Percentiles rank a stretch among this genome's conserved stretches.
phyloP scores from a whole-genome alignment of 768 basidiomycete genomes.

The Amanita molliuscula region DNA sequence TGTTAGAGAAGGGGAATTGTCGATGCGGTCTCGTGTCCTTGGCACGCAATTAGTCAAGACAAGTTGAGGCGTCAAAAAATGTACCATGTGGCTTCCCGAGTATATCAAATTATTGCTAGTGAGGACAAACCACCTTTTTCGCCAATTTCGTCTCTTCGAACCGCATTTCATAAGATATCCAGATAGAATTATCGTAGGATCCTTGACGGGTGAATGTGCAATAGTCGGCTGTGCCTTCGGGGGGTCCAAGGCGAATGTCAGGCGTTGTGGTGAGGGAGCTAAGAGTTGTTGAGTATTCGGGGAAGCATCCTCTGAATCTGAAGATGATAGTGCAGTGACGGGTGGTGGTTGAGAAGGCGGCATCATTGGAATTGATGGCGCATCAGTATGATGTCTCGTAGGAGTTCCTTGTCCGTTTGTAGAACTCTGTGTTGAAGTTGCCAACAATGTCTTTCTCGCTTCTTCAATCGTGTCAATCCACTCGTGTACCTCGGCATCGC shows the following conservation, averaged over 20 bases:
- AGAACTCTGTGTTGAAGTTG: constrained; percentile 51
- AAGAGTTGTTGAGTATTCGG: constrained; percentile 19
- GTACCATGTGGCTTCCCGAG: constrained; percentile 90
- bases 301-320: constrained; percentile 69
- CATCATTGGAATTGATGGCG: constrained; percentile 29
- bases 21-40: constrained; percentile 89
- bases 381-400: constrained; percentile 8
- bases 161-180: constrained; percentile 98
- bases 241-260: constrained; percentile 32
- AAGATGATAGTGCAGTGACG: constrained; percentile 51
- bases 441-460: constrained; percentile 53
- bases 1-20: constrained; percentile 72
- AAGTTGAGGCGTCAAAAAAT: constrained; percentile 15
- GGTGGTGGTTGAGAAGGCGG: constrained; percentile 35
- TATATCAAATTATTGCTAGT: constrained; percentile 83
- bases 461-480: constrained; percentile 84
- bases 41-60: background rate
- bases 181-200: constrained; percentile 63
- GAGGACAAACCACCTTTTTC: constrained; percentile 96
- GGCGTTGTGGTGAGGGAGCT: constrained; percentile 33
- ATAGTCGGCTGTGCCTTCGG: constrained; percentile 22
- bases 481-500: constrained; percentile 57
- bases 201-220: constrained; percentile 38
- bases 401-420: constrained; percentile 45
- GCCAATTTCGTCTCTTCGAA: constrained; percentile 87